Conservation (phyloP, 2,329 filamentous ascomycete species). For the Emergomyces pasteurianus region DNA sequence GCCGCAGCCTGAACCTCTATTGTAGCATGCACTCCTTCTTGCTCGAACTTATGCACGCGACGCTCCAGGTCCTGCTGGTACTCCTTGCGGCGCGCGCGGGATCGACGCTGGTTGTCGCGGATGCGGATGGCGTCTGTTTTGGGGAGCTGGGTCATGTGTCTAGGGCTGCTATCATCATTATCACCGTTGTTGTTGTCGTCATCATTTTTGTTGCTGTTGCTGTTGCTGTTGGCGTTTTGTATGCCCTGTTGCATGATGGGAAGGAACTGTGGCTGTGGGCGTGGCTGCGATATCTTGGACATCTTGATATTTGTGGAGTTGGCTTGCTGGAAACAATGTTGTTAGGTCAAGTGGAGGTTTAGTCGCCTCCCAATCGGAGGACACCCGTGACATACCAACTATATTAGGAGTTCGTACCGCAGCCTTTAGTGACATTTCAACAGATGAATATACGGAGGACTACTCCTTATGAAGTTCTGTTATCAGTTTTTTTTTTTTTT, state of each 20-base stretch:
- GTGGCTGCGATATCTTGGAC: too few relatives aligned
- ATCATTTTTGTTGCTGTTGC: too few relatives aligned
- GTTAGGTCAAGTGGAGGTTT: too few relatives aligned
- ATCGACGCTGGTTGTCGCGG: constrained; percentile 65
- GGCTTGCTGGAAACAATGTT: neutral
- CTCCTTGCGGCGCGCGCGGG: constrained; percentile 61
- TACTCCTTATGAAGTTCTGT: too few relatives aligned
- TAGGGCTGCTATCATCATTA: neutral
- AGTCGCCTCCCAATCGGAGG: too few relatives aligned
- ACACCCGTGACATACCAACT: neutral
- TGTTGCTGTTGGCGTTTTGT: neutral
- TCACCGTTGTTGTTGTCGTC: neutral
- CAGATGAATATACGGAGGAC: too few relatives aligned
- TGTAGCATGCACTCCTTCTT: constrained; percentile 54
- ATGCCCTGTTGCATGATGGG: neutral
- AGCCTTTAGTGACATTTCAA: too few relatives aligned
- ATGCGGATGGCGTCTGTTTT: constrained; percentile 39
- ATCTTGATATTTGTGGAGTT: neutral
- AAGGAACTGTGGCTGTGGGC: too few relatives aligned
- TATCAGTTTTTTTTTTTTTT: too few relatives aligned
- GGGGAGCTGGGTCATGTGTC: neutral
- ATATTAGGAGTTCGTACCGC: too few relatives aligned
- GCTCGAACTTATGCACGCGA: constrained; percentile 51
- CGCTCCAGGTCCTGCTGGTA: constrained; percentile 59
- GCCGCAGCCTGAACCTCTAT: constrained; percentile 62